Conservation (phyloP, 352 stramenopile genomes). For the Globisporangium lucens region DNA sequence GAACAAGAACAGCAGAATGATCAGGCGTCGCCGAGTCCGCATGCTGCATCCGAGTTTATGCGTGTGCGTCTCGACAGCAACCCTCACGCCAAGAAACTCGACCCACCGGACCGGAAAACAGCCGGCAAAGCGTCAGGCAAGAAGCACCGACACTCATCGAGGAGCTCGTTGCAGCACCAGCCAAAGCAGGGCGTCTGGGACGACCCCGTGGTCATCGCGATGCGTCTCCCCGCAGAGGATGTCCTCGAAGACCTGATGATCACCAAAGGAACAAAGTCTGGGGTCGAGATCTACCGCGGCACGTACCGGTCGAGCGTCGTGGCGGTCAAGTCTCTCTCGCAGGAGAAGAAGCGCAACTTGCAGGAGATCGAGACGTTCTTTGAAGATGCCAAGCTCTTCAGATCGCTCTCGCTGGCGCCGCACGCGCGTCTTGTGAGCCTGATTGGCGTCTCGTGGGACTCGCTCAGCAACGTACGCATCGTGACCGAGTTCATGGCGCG, state of each 20-base stretch:
- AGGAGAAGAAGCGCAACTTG: background rate
- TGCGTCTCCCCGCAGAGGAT: conserved; percentile 3
- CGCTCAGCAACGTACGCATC: conserved; percentile 3
- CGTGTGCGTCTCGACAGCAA: background rate
- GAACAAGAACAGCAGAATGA: background rate
- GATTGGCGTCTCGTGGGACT: conserved; percentile 8
- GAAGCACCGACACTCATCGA: background rate
- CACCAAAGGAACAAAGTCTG: background rate
- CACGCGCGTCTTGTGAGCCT: conserved; percentile 1
- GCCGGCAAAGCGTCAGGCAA: background rate
- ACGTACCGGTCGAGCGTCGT: background rate
- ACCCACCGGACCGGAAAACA: background rate
- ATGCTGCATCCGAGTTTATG: background rate
- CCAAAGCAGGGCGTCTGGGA: conserved; percentile 4
- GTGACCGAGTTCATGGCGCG: conserved; percentile 3
- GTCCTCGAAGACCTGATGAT: background rate
- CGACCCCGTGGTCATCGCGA: conserved; percentile 6
- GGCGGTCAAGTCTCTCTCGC: conserved; percentile 8
- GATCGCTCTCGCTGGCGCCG: background rate
- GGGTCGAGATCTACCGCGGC: conserved; percentile 6
- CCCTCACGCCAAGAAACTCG: conserved; percentile 4
- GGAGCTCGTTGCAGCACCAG: background rate
- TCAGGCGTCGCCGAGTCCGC: background rate
- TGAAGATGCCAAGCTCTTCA: conserved; percentile 8
- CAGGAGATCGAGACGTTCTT: conserved; percentile 11